Evolutionary conservation across 2,329 filamentous ascomycete species (phyloP), one percentile per base, ranked within the genome.

Genomic region (Talaromyces sp.): DNA sequence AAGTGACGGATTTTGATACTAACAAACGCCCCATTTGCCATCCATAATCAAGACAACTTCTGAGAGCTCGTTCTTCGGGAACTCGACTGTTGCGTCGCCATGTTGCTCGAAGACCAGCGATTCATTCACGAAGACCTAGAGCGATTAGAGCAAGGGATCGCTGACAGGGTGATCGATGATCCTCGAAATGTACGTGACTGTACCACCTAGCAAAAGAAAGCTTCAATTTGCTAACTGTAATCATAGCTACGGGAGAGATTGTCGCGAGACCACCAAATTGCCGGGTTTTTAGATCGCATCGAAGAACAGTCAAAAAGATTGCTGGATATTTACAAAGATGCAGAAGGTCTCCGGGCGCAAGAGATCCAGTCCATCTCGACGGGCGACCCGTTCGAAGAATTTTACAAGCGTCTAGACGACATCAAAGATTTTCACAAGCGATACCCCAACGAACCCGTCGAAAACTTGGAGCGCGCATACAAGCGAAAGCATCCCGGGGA

Each of bases 91-190:
- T 10, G 24, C 35, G 38, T 51, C 68, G 75, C 50, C 41, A 86
- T 97, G 92, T 80, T 96, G 67, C 79, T 97, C 65, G 96, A 99
- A 81, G 93, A 98, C 69, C 89, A 98, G 78, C 86, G 95, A 69
- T 92, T 91, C 70, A 86, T 97, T 69, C 93, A 97, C 69, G 95
- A 99, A 84, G 95, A 99, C 77, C 81, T 99, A 56, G 95, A 99
- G 82, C 88, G 95, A 65, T 84, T 99, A 62, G 95, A 99, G 78
- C 91, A 96, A 75, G 95, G 90, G 58, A 89, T 97, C 69, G 89
- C 91, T 58, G 93, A 98, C 78, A 89, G 93, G 70, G 86, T 96
- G 63, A 83, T 87, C 64, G 91, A 97, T 66, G 92, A 98, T 65
- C 93, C 93, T 52, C 90, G 89, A 77, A 89, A 93, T 75, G 91